Conservation (phyloP, 2,329 filamentous ascomycete genomes). For the Coniochaeta sp. region DNA sequence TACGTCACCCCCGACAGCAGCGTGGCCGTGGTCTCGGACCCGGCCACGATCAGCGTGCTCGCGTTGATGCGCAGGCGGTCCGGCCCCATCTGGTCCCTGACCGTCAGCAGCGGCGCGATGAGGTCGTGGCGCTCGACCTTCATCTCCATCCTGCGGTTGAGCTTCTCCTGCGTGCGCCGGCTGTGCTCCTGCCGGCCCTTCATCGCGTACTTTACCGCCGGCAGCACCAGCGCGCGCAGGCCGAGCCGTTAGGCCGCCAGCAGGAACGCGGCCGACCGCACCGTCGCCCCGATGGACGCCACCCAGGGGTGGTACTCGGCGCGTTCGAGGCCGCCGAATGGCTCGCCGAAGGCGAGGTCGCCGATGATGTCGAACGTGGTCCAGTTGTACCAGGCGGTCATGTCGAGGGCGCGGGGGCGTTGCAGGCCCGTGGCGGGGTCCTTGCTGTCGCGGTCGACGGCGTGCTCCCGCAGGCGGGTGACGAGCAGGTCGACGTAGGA, state of each 20-base stretch:
- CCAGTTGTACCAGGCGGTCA: slow-evolving; percentile 16
- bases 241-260: slow-evolving; percentile 3
- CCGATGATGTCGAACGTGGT: slow-evolving; percentile 34
- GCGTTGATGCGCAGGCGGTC: slow-evolving; percentile 1
- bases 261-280: background rate
- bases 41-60: slow-evolving; percentile 4
- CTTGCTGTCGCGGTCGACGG: slow-evolving; percentile 4
- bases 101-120: slow-evolving; percentile 10
- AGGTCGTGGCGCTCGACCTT: slow-evolving; percentile 8
- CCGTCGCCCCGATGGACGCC: slow-evolving; percentile 18
- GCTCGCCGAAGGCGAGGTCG: slow-evolving; percentile 38
- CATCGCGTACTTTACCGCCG: background rate
- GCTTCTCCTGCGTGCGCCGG: slow-evolving; percentile 3
- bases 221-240: background rate
- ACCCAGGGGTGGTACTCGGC: slow-evolving; percentile 22
- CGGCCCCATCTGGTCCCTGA: slow-evolving; percentile 1
- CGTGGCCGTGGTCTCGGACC: slow-evolving; percentile 11
- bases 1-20: slow-evolving; percentile 7
- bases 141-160: slow-evolving; percentile 7
- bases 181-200: background rate
- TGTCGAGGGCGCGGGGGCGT: background rate
- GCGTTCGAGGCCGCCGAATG: slow-evolving; percentile 29
- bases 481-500: slow-evolving; percentile 20
- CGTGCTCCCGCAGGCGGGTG: slow-evolving; percentile 9
- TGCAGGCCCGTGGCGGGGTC: background rate